Conservation (phyloP, 129 eudicot genomes). For the Lonicera japonica region DNA sequence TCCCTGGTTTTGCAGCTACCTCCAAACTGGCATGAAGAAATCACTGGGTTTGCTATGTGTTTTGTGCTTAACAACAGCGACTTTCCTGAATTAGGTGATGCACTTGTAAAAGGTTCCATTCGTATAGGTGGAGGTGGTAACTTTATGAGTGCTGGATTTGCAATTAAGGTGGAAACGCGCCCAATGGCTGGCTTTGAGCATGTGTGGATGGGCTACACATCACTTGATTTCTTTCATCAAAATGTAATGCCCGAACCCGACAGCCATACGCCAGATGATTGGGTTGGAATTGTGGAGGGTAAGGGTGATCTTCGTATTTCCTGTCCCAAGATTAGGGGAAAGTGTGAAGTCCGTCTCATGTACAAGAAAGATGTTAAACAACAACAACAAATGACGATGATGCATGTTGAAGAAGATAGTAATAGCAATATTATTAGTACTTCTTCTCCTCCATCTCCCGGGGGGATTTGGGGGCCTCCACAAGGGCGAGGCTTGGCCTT, state of each 20-base stretch:
- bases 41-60: slow-evolving; percentile 8
- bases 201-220: not conserved
- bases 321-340: too few species aligned
- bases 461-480: too few species aligned
- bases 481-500: too few species aligned
- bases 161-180: too few species aligned
- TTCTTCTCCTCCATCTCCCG: too few species aligned
- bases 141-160: too few species aligned
- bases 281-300: not conserved
- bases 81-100: not conserved
- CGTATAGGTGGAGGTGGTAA: not conserved
- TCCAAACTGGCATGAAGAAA: slow-evolving; percentile 7
- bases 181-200: too few species aligned
- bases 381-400: too few species aligned
- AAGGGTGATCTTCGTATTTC: not conserved
- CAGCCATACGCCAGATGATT: too few species aligned
- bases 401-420: too few species aligned
- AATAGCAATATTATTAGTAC: too few species aligned
- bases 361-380: not conserved
- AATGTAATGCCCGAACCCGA: not conserved
- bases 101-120: too few species aligned
- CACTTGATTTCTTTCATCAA: not conserved
- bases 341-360: not conserved
- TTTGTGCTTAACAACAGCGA: not conserved
- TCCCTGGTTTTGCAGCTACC: not conserved